Base-by-base conservation (phyloP, 2,329 filamentous ascomycete species). In the Didymella sp. region DNA sequence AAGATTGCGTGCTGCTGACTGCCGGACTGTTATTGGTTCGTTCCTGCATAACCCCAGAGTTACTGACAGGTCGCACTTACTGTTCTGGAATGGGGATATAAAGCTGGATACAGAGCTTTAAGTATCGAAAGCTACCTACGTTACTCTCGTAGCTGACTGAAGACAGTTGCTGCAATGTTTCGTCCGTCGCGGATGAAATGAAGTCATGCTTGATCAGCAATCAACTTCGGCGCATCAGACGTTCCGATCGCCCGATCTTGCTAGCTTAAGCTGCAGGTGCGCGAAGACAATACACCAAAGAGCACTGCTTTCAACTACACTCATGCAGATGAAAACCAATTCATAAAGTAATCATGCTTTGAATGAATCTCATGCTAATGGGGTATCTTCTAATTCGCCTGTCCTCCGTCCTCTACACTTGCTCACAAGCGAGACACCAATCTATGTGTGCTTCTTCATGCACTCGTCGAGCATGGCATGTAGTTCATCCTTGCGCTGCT, bases 401-500 rank as follows among this genome's bases (percentile, higher is more conserved):
- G 9, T 49, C 4, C 17, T 41, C 19, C 11, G 17, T 22, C 17
- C 9, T 31, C 9, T 21, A 43, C 9, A 9, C 27, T 17, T 31
- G n/a, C 27, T 15, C 22, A 6, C 3, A 8, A 22, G 11, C 19
- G n/a, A n/a, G n/a, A n/a, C 19, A 31, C 12, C 22, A 37, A 17
- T 15, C 31, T 41, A 59, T 22, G 56, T 47, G 6, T 66, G 42
- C 45, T 62, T 61, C 38, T 42, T 41, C 50, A 69, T 58, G 54
- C 51, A 59, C 50, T 55, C 49, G 37, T 65, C 51, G 2, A 67
- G 55, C 51, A 61, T 51, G 15, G 44, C 48, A 9, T 87, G 64
- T 56, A 92, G 72, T 63, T 84, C 81, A 4, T 69, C 69, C 78
- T 92, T 92, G 69, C 90, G 83, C 61, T 79, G 79, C 35, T 84